A percentile compares a stretch with the other conserved stretches of the same genome.
These are phyloP conservation scores for Pelagophyceae sp. DNA, from an alignment of 352 stramenopile genomes.

Conservation along the genomic window DNA sequence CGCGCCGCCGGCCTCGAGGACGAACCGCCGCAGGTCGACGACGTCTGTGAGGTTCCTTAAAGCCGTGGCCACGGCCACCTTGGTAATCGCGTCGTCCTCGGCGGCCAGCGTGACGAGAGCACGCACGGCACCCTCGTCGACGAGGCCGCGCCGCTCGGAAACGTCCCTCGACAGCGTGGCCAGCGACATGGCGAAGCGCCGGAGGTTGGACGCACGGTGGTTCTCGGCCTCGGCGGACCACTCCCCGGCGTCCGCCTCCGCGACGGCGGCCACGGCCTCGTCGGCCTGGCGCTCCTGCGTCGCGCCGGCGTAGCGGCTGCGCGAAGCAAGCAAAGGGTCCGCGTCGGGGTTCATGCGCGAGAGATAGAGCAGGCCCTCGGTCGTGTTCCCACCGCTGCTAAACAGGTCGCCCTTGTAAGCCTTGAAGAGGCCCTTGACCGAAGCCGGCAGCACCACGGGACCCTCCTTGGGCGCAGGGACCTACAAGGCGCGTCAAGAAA, in stretches of 20 bases:
- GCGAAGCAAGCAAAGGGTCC: neutral
- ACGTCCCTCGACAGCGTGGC: neutral
- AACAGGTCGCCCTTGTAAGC: constrained; percentile 26
- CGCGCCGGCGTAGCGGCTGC: neutral
- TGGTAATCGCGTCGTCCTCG: constrained; percentile 6
- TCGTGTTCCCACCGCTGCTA: constrained; percentile 13
- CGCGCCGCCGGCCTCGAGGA: constrained; percentile 15
- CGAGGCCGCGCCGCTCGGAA: neutral
- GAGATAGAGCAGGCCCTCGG: constrained; percentile 21
- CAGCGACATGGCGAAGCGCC: neutral
- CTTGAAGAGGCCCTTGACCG: constrained; percentile 16
- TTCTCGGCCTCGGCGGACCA: neutral
- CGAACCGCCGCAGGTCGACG: neutral
- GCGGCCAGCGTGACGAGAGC: constrained; percentile 12
- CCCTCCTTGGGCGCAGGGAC: too few relatives aligned
- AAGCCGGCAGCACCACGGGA: neutral
- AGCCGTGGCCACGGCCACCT: constrained; percentile 17
- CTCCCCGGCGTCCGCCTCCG: constrained; percentile 5
- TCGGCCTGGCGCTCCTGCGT: constrained; percentile 5
- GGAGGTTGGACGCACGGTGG: neutral
- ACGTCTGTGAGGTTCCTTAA: constrained; percentile 19
- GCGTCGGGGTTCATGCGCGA: constrained; percentile 24
- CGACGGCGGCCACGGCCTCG: constrained; percentile 8
- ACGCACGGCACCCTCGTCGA: constrained; percentile 4
- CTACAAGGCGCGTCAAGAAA: too few relatives aligned